phyloP scores from a whole-genome alignment of 208 protist species.

The Naegleria gruberi region DNA sequence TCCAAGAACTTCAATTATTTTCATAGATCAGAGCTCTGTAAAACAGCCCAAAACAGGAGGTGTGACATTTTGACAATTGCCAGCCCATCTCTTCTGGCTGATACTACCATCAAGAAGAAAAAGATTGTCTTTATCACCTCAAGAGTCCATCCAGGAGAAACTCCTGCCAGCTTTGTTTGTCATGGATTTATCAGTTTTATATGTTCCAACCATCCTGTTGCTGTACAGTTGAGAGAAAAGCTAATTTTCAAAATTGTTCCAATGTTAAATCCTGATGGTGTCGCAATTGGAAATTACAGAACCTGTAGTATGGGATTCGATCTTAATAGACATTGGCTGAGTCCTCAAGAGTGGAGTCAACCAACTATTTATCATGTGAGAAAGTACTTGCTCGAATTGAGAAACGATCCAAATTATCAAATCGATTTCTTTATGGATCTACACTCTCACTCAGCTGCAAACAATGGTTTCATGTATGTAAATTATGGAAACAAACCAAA shows the following conservation, averaged over 20 bases:
- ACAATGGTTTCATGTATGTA: constrained; percentile 51
- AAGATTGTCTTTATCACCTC: constrained; percentile 38
- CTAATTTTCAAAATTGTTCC: constrained; percentile 54
- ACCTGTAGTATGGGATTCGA: constrained; percentile 38
- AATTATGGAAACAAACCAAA: neutral
- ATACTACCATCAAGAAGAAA: constrained; percentile 17
- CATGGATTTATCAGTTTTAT: constrained; percentile 45
- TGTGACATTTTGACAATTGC: neutral
- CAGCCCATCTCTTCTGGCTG: neutral
- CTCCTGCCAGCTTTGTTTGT: constrained; percentile 37
- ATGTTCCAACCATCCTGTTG: constrained; percentile 12
- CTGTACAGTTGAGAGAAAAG: constrained; percentile 31
- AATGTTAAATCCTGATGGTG: constrained; percentile 56
- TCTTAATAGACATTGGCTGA: constrained; percentile 47
- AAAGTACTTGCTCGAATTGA: constrained; percentile 33
- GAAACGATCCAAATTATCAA: constrained; percentile 1
- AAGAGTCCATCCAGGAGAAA: constrained; percentile 52
- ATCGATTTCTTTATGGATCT: constrained; percentile 50
- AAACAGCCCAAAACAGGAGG: constrained; percentile 29
- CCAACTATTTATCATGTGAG: constrained; percentile 40
- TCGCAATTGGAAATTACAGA: constrained; percentile 48
- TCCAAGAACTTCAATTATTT: constrained; percentile 33
- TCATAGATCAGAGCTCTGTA: constrained; percentile 31
- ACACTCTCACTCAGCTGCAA: constrained; percentile 47
- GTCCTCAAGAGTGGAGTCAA: constrained; percentile 35